These are phyloP conservation scores for Penicillium sp. DNA, from an alignment of 2,329 filamentous ascomycete species.

Conservation along the genomic window DNA sequence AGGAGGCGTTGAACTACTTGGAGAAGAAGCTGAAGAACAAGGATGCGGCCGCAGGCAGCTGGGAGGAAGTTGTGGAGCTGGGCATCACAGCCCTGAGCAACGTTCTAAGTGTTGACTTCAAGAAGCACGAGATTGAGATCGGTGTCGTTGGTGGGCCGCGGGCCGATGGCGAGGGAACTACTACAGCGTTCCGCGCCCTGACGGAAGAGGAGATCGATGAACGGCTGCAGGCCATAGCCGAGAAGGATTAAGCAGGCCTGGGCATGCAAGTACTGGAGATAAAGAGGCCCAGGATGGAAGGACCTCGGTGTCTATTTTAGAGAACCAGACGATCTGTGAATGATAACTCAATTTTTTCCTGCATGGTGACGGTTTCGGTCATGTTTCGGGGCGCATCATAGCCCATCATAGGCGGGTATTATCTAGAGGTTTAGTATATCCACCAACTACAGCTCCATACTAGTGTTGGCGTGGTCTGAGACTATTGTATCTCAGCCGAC, in stretches of 20 bases:
- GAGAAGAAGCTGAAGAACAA: slow-evolving; percentile 99
- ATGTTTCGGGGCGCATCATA: slow-evolving; percentile 9
- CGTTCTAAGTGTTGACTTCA: slow-evolving; percentile 98
- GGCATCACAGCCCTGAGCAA: slow-evolving; percentile 94
- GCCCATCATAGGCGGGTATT: background rate
- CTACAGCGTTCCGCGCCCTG: slow-evolving; percentile 79
- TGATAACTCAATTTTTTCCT: slow-evolving; percentile 19
- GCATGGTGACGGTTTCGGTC: slow-evolving; percentile 16
- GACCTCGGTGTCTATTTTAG: slow-evolving; percentile 8
- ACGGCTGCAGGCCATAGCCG: slow-evolving; percentile 93
- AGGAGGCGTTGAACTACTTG: slow-evolving; percentile 96
- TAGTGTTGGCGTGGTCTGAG: background rate
- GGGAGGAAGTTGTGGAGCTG: slow-evolving; percentile 97
- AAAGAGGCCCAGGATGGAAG: slow-evolving; percentile 17
- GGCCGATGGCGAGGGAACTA: slow-evolving; percentile 77
- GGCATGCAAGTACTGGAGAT: slow-evolving; percentile 18
- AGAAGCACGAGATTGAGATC: slow-evolving; percentile 98
- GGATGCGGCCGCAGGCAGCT: slow-evolving; percentile 85
- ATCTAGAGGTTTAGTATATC: background rate
- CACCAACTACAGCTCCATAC: background rate
- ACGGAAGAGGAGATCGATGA: slow-evolving; percentile 99
- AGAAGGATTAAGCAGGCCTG: slow-evolving; percentile 77
- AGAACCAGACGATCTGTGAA: slow-evolving; percentile 21
- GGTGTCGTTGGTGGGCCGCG: slow-evolving; percentile 91
- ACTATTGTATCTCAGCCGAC: background rate